Percentiles rank a stretch among this genome's conserved stretches.
phyloP scores from a whole-genome alignment of 2,329 filamentous ascomycete species.

The Pseudogymnoascus sp. region DNA sequence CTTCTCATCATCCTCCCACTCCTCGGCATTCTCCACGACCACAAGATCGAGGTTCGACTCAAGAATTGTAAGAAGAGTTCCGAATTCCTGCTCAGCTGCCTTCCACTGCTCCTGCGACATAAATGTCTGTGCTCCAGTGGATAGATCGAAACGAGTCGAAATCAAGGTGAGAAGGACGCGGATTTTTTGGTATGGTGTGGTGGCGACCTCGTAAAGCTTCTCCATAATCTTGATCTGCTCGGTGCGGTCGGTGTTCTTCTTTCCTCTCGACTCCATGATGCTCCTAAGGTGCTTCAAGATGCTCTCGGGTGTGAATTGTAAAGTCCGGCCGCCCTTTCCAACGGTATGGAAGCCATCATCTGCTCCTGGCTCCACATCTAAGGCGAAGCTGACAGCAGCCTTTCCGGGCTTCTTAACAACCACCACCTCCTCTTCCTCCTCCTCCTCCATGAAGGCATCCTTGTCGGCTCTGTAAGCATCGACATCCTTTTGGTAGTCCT shows the following conservation, averaged over 20 bases:
- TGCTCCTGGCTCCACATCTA: slow-evolving; percentile 50
- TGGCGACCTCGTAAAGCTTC: slow-evolving; percentile 82
- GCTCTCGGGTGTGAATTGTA: slow-evolving; percentile 92
- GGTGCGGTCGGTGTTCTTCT: slow-evolving; percentile 93
- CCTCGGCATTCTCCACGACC: slow-evolving; percentile 84
- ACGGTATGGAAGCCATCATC: slow-evolving; percentile 87
- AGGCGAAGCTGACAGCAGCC: slow-evolving; percentile 40
- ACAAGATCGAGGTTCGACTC: slow-evolving; percentile 73
- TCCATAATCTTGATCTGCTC: slow-evolving; percentile 98
- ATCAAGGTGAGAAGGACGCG: slow-evolving; percentile 85
- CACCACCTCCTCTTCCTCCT: slow-evolving; percentile 61
- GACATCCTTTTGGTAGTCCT: slow-evolving; percentile 82
- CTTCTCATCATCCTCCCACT: slow-evolving; percentile 99
- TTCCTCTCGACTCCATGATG: slow-evolving; percentile 91
- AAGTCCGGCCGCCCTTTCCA: slow-evolving; percentile 76
- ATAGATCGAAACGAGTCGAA: slow-evolving; percentile 89
- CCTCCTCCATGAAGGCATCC: slow-evolving; percentile 78
- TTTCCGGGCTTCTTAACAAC: slow-evolving; percentile 45
- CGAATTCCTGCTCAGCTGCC: slow-evolving; percentile 79
- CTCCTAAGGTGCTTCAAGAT: slow-evolving; percentile 93
- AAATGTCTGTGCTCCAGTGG: slow-evolving; percentile 65
- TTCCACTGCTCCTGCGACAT: slow-evolving; percentile 99
- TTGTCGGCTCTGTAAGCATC: slow-evolving; percentile 80
- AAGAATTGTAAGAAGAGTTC: slow-evolving; percentile 66
- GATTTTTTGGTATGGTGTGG: slow-evolving; percentile 87